Evolutionary conservation across 345 rosid species (phyloP), one percentile per base, ranked within the genome.

Genomic region (Mallotus nudiflorus): DNA sequence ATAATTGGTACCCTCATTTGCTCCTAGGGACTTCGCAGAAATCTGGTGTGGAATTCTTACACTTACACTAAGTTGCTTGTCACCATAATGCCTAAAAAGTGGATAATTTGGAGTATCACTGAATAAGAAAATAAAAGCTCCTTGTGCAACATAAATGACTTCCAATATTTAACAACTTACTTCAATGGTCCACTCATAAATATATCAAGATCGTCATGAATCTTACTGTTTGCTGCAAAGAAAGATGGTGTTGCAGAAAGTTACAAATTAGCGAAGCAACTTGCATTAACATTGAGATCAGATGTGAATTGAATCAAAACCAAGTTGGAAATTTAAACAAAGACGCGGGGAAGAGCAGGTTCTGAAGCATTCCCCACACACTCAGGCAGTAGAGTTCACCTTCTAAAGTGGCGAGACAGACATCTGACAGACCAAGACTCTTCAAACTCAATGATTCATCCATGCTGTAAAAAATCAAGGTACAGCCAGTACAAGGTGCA

Each of bases 361-460:
- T n/a, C n/a, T n/a, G n/a, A n/a, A n/a, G n/a, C n/a, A n/a, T n/a
- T n/a, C n/a, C n/a, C n/a, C n/a, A n/a, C n/a, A n/a, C n/a, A n/a
- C n/a, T n/a, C n/a, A n/a, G n/a, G n/a, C n/a, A n/a, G n/a, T n/a
- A n/a, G n/a, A n/a, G 46, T 59, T 48, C 66, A 77, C 80, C 80
- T 59, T 55, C 69, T 86, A 89, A 75, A 73, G 87, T 80, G 70
- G 96, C 96, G 66, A 93, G 96, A 82, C 96, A 88, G 65, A 84
- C 83, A 57, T 88, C 93, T 3, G 96, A 93, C 46, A 91, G 87
- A 61, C 98, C 98, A 44, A 88, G 86, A 48, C 77, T 87, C 85
- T 85, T 87, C 70, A 93, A 73, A 77, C 86, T 86, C 75, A 87
- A 40, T 19, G 89, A 85, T 50, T 88, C 96, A 71, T 88, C 90